These are phyloP conservation scores for Phlebopus sp. DNA, from an alignment of 1,284 basidiomycete species.

Conservation along the genomic window DNA sequence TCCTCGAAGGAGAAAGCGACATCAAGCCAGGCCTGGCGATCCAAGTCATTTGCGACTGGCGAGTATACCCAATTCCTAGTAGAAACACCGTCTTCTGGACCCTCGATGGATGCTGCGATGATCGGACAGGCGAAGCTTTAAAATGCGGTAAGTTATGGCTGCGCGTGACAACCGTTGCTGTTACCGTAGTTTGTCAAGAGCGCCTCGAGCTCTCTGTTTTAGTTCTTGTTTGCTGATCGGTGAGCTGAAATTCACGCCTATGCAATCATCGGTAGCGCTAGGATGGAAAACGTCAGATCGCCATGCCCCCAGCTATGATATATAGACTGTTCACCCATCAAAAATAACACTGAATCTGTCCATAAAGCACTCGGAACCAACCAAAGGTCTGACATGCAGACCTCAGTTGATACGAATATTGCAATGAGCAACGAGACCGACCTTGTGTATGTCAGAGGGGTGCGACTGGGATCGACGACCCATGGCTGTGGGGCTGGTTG, in stretches of 20 bases:
- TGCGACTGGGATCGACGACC: background rate
- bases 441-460: conserved; percentile 1
- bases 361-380: conserved; percentile 6
- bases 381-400: background rate
- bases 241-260: conserved; percentile 1
- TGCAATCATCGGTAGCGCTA: background rate
- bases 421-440: background rate
- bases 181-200: conserved; percentile 8
- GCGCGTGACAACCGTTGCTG: background rate
- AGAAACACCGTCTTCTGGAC: background rate
- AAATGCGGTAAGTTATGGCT: too few relatives aligned
- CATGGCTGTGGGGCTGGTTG: background rate
- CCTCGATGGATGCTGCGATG: conserved; percentile 4
- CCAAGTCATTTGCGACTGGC: background rate
- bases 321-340: conserved; percentile 2
- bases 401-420: too few relatives aligned
- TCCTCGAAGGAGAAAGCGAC: conserved; percentile 5
- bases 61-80: conserved; percentile 6
- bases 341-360: background rate
- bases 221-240: background rate
- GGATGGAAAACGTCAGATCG: background rate
- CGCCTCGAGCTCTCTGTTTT: background rate
- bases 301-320: background rate
- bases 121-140: conserved; percentile 7
- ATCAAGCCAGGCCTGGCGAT: conserved; percentile 5